Evolutionary conservation across 2,329 filamentous ascomycete species (phyloP), one percentile per base, ranked within the genome.

Genomic region (Phaeoacremonium minimum): DNA sequence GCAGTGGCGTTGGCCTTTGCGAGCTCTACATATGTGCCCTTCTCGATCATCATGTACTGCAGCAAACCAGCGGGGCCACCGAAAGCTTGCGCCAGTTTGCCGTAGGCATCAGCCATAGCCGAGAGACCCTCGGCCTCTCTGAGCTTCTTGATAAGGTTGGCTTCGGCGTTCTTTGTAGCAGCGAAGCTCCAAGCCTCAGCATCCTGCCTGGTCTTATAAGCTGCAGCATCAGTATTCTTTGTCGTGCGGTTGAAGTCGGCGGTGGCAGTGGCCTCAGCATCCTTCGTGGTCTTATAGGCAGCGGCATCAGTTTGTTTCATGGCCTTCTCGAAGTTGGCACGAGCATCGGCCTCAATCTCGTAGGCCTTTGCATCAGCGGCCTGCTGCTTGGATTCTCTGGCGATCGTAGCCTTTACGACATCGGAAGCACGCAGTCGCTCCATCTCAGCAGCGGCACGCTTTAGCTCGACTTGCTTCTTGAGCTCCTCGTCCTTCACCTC

Each of bases 1-100:
- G 86, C 87, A 19, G 71, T 58, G 32, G 84, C 87, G 50, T 94
- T 94, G 33, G 85, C 86, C 49, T 83, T 73, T 40, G 87, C 87
- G 33, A 94, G 75, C 49, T 82, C 75, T 54, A 86, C 76, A 58
- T 87, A 91, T 0, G 83, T 86, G 48, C 83, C 83, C 59, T 83
- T 83, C 65, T 90, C 83, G 54, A 95, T 80, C 88, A 94, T 94
- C 63, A 91, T 75, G 69, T 85, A 91, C 58, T 90, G 83, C 49
- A 94, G 69, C 40, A 95, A 71, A 18, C 85, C 85, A 22, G 81
- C 74, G 3, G 88, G 85, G 0, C 88, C 87, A 41, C 87, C 87
- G 31, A 94, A 80, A 0, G 86, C 86, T 2, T 72, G 61, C 3
- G 82, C 71, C 52, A 94, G 72, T 50, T 82, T 78, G 45, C 69